Conservation (phyloP, 148 eudicot genomes). For the Silene uniflora region DNA sequence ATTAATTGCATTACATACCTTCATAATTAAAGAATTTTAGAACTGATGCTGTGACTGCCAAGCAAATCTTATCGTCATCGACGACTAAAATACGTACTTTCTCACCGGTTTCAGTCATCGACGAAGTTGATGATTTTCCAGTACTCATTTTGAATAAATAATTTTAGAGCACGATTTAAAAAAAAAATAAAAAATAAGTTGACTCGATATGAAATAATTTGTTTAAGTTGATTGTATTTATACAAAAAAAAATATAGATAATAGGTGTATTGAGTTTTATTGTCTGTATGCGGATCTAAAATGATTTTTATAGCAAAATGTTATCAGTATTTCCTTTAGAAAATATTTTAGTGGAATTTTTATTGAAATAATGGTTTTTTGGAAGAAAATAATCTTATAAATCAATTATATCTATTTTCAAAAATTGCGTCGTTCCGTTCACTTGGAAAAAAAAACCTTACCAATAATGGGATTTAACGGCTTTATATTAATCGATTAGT, state of each 20-base stretch:
- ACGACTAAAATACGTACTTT: slow-evolving; percentile 21
- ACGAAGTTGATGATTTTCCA: not conserved
- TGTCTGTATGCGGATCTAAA: not conserved
- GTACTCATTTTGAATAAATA: not conserved
- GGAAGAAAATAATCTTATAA: not conserved
- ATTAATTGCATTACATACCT: slow-evolving; percentile 11
- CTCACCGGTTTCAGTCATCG: not conserved
- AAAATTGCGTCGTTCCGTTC: too few species aligned
- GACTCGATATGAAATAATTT: not conserved
- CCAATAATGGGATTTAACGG: too few species aligned
- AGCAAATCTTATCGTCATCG: slow-evolving; percentile 23
- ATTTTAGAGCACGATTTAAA: not conserved
- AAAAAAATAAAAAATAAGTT: not conserved
- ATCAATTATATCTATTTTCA: too few species aligned
- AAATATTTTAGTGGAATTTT: not conserved
- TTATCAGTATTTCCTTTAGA: not conserved
- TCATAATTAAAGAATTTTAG: slow-evolving; percentile 24
- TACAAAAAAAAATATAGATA: too few species aligned
- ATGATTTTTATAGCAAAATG: not conserved
- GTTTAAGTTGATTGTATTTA: not conserved
- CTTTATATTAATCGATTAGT: too few species aligned
- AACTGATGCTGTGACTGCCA: not conserved
- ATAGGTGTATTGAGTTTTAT: not conserved
- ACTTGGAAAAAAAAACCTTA: too few species aligned
- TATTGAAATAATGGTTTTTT: not conserved